These are phyloP conservation scores for Phytopythium oedochilum DNA, from an alignment of 352 stramenopile species.

Conservation along the genomic window DNA sequence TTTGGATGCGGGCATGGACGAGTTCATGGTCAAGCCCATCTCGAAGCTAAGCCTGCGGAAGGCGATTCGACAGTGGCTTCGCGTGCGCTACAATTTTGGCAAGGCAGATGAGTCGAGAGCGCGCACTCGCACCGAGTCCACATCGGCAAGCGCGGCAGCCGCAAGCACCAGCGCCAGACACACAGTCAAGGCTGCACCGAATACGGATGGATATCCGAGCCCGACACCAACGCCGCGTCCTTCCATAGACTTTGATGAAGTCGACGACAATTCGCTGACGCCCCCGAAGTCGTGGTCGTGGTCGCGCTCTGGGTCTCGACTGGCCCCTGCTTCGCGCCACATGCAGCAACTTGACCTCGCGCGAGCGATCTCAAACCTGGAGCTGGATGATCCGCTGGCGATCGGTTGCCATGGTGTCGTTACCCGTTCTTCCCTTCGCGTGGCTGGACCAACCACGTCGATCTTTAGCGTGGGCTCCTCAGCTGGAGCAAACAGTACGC, in stretches of 20 bases:
- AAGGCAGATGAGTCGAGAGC: conserved; percentile 8
- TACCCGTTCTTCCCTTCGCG: conserved; percentile 23
- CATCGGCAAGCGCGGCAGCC: not conserved
- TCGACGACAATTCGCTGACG: conserved; percentile 14
- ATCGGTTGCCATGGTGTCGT: conserved; percentile 43
- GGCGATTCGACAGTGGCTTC: conserved; percentile 64
- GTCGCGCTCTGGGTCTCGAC: conserved; percentile 10
- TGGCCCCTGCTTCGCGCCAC: conserved; percentile 61
- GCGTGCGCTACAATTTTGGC: conserved; percentile 39
- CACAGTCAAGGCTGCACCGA: not conserved
- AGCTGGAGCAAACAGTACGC: conserved; percentile 31
- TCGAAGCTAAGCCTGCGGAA: conserved; percentile 60
- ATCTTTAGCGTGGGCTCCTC: conserved; percentile 69
- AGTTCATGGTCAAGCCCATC: conserved; percentile 81
- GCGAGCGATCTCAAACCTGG: conserved; percentile 70
- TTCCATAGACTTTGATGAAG: conserved; percentile 23
- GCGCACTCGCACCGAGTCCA: conserved; percentile 1
- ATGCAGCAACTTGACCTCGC: conserved; percentile 78
- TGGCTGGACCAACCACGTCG: conserved; percentile 44
- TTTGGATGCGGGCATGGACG: conserved; percentile 60
- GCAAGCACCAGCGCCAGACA: not conserved
- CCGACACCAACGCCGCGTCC: conserved; percentile 25
- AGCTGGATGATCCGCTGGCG: conserved; percentile 72
- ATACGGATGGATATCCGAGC: too few relatives aligned
- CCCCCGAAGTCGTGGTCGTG: conserved; percentile 7